These are phyloP conservation scores for Penicillium coffeae DNA, from an alignment of 495 filamentous ascomycete species.

Conservation along the genomic window DNA sequence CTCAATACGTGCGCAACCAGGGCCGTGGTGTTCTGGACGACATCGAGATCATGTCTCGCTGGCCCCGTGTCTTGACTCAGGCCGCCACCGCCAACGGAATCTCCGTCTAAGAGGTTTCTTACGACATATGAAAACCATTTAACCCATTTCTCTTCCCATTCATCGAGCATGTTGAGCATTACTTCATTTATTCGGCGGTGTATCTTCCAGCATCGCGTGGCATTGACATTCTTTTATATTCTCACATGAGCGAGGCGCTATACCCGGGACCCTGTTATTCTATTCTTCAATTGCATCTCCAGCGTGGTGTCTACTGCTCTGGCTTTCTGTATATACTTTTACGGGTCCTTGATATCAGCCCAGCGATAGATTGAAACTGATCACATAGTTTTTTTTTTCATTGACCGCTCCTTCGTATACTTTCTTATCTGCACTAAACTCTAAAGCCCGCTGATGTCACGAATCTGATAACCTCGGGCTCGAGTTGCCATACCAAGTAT, in stretches of 20 bases:
- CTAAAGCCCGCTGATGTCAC: too few species aligned
- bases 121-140: not conserved
- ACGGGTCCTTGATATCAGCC: too few species aligned
- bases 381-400: too few species aligned
- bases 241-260: constrained; percentile 31
- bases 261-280: constrained; percentile 27
- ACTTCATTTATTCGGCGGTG: not conserved
- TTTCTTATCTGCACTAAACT: too few species aligned
- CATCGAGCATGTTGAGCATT: not conserved
- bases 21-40: constrained; percentile 45
- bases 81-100: constrained; percentile 31
- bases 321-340: not conserved
- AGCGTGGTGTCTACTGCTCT: not conserved
- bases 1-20: constrained; percentile 59
- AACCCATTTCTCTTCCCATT: not conserved
- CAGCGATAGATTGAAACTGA: too few species aligned
- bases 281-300: not conserved
- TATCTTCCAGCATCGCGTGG: constrained; percentile 5
- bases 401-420: too few species aligned
- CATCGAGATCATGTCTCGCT: constrained; percentile 44
- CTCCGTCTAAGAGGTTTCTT: constrained; percentile 1
- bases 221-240: constrained; percentile 6
- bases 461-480: too few species aligned
- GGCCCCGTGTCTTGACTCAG: constrained; percentile 42
- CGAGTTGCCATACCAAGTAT: too few species aligned